phyloP scores from a whole-genome alignment of 768 basidiomycete genomes.

The Tylopilus rubrobrunneus region DNA sequence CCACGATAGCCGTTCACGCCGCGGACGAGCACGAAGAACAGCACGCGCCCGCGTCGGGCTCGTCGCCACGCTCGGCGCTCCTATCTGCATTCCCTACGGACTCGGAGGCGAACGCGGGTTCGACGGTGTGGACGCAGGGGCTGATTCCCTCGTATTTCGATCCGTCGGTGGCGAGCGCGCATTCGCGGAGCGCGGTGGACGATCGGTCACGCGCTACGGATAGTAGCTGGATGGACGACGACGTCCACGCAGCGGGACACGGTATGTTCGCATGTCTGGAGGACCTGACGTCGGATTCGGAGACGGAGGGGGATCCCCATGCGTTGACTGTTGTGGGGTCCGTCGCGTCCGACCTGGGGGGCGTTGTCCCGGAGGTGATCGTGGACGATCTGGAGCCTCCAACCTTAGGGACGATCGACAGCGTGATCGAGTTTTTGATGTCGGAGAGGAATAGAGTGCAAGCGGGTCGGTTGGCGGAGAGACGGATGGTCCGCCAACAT shows the following conservation, averaged over 20 bases:
- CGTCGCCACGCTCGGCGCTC: slow-evolving; percentile 29
- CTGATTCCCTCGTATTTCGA: slow-evolving; percentile 57
- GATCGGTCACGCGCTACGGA: slow-evolving; percentile 27
- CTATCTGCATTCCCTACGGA: slow-evolving; percentile 25
- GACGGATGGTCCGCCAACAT: slow-evolving; percentile 22
- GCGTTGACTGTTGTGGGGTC: slow-evolving; percentile 28
- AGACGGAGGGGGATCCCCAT: slow-evolving; percentile 33
- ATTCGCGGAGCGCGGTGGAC: slow-evolving; percentile 24
- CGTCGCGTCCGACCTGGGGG: slow-evolving; percentile 18
- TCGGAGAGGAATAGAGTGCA: slow-evolving; percentile 61
- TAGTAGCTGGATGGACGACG: slow-evolving; percentile 4
- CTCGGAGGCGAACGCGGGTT: slow-evolving; percentile 43
- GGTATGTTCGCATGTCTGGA: background rate
- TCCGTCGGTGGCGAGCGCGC: slow-evolving; percentile 27
- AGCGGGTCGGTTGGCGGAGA: slow-evolving; percentile 35
- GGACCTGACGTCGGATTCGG: slow-evolving; percentile 26
- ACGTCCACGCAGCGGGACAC: background rate
- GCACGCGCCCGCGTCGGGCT: slow-evolving; percentile 10
- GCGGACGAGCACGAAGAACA: slow-evolving; percentile 13
- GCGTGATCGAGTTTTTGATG: slow-evolving; percentile 71
- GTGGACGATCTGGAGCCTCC: slow-evolving; percentile 43
- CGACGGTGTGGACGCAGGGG: slow-evolving; percentile 64
- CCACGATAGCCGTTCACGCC: slow-evolving; percentile 6
- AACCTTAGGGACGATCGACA: slow-evolving; percentile 69
- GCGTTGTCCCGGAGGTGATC: slow-evolving; percentile 23